Evolutionary conservation across 1,139 yeast species (phyloP).

Genomic region (Geotrichum candidum): DNA sequence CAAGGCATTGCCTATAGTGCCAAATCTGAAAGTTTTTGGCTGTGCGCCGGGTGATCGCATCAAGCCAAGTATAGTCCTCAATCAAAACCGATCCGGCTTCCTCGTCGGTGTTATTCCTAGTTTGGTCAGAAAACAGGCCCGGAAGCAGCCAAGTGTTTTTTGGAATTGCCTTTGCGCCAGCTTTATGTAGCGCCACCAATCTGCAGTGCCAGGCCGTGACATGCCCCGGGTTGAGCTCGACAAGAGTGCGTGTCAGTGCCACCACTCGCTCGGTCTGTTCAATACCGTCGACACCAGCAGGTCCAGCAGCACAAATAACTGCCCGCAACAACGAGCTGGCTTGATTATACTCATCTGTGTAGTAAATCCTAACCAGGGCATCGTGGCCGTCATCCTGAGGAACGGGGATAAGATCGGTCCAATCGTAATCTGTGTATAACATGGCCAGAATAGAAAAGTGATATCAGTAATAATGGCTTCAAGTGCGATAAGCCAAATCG

Average conservation of each 20-base stretch:
- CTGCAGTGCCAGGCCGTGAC: constrained; percentile 87
- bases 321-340: constrained; percentile 60
- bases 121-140: neutral
- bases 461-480: neutral
- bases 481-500: neutral
- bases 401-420: constrained; percentile 33
- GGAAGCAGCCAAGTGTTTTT: constrained; percentile 20
- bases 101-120: neutral
- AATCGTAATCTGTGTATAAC: constrained; percentile 25
- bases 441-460: neutral
- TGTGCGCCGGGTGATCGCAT: constrained; percentile 62
- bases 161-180: constrained; percentile 35
- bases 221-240: constrained; percentile 75
- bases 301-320: constrained; percentile 45
- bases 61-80: constrained; percentile 58
- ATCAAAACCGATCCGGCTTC: constrained; percentile 17
- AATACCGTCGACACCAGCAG: constrained; percentile 53
- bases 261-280: constrained; percentile 73
- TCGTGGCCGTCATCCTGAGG: constrained; percentile 40
- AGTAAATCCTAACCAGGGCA: constrained; percentile 65
- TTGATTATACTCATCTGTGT: constrained; percentile 60
- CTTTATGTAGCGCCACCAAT: constrained; percentile 44
- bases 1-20: constrained; percentile 67
- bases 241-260: constrained; percentile 55
- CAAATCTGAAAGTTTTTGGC: constrained; percentile 94